Base-by-base conservation (phyloP, 2,329 filamentous ascomycete genomes). In the Xylariaceae sp. region DNA sequence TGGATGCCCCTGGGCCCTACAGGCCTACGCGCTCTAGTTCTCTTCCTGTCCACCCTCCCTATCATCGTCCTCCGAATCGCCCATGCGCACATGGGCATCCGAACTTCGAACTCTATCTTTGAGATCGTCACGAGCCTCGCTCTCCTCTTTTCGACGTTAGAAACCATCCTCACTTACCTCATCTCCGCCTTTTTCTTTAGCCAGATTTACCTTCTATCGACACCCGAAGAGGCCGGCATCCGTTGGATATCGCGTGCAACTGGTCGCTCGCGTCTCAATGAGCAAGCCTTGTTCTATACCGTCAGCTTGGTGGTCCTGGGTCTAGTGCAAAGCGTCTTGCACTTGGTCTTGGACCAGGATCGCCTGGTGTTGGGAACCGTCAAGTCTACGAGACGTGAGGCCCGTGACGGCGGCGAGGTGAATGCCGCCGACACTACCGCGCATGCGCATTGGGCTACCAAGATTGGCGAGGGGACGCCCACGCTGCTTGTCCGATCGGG, bases 21-120 rank as follows among this genome's bases (percentile, higher is more conserved):
- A 44, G 90, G 89, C 56, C 71, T 95, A 53, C 87, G 91, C 63
- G 81, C 89, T 4, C 68, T 86, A 12, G 78, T 90, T 59, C 80
- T 96, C 60, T 92, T 91, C 73, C 74, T 88, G 58, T 87, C 86
- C 63, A 84, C 83, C 57, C 81, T 96, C 56, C 76, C 84, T 54
- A 80, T 96, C 62, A 88, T 95, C 73, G 80, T 96, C 62, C 81
- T 96, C 50, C 89, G 91, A 66, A 89, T 96, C 65, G 85, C 87
- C 44, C 87, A 91, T 70, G 85, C 91, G 71, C 89, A 92, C 67
- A 79, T 88, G 60, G 88, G 87, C 62, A 70, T 81, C 56, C 81
- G 88, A 67, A 91, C 88, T 19, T 86, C 88, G 40, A 76, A 78
- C 54, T 89, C 87, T 3, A 79, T 82, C 46, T 77, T 86, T 62